Base-by-base conservation (phyloP, 129 eudicot species). In the Logfia minima region DNA sequence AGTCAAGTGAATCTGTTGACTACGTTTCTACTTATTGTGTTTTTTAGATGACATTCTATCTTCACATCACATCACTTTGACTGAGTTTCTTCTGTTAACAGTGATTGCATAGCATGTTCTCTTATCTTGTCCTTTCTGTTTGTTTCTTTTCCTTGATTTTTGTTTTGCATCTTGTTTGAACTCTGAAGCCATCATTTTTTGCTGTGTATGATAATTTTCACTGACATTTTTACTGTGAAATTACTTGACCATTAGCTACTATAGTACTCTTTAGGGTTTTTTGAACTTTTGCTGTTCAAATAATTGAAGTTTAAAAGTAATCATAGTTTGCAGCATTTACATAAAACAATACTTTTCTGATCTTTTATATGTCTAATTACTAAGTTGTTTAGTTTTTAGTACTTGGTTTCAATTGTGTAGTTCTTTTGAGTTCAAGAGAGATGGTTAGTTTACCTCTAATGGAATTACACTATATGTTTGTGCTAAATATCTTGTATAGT, bases 1-100 rank as follows among this genome's bases (percentile, higher is more conserved):
- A 35, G 21, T 70, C 37, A 34, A 55, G 41, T 68, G 34, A 32
- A 58, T 56, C 45, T 43, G 68, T 29, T 78, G 75, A 43, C 35
- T 39, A 26, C 8, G 3, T 68, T 52, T 75, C 66, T 17, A 48
- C n/a, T 65, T 48, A 17, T 31, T 8, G 52, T 65, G 80, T 76
- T 66, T 66, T 76, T 65, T 37, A 56, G 22, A 31, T 66, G 73
- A 19, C 65, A 34, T 56, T 62, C 2, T 59, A 53, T 77, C 28
- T 23, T 77, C 58, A 68, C 32, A 77, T 37, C 70, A 26, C 60
- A 69, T 78, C 70, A 68, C 62, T 78, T 59, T 69, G 70, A 69
- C 70, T 69, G 31, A 6, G 59, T 69, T 59, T 78, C 43, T 69
- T 71, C 55, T 51, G 55, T 24, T 6, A 6, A 26, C 37, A 59